phyloP scores from a whole-genome alignment of 129 eudicot genomes.

The Smallanthus sonchifolius region DNA sequence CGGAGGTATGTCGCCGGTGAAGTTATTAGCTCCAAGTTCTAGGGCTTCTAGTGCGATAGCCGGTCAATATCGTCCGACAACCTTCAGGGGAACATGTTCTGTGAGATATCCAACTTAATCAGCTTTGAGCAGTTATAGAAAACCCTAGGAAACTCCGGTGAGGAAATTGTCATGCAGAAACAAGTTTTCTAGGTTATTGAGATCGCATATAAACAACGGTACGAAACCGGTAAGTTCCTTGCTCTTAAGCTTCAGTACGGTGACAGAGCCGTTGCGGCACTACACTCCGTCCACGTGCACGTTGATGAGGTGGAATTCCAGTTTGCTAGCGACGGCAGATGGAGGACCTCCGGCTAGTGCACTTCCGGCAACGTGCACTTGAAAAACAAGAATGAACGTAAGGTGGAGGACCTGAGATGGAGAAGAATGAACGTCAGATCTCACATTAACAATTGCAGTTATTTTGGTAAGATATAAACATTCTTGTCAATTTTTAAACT shows the following conservation, averaged over 20 bases:
- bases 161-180: slow-evolving; percentile 35
- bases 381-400: too few species aligned
- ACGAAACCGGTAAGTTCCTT: slow-evolving; percentile 29
- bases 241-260: slow-evolving; percentile 14
- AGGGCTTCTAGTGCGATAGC: slow-evolving; percentile 31
- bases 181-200: slow-evolving; percentile 38
- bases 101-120: slow-evolving; percentile 38
- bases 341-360: too few species aligned
- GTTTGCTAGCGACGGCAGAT: slow-evolving; percentile 34
- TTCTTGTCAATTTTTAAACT: too few species aligned
- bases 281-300: slow-evolving; percentile 66
- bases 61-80: slow-evolving; percentile 56
- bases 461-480: too few species aligned
- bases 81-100: slow-evolving; percentile 50
- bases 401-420: too few species aligned
- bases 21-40: slow-evolving; percentile 57
- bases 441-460: too few species aligned
- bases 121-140: slow-evolving; percentile 55
- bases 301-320: slow-evolving; percentile 74
- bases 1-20: slow-evolving; percentile 79
- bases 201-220: slow-evolving; percentile 52
- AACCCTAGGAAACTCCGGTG: slow-evolving; percentile 54
- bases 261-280: slow-evolving; percentile 47
- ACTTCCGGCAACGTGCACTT: too few species aligned
- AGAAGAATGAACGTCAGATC: too few species aligned